Evolutionary conservation across 371 early-diverging fungal species (phyloP).

Genomic region (Enteropsectra breve): DNA sequence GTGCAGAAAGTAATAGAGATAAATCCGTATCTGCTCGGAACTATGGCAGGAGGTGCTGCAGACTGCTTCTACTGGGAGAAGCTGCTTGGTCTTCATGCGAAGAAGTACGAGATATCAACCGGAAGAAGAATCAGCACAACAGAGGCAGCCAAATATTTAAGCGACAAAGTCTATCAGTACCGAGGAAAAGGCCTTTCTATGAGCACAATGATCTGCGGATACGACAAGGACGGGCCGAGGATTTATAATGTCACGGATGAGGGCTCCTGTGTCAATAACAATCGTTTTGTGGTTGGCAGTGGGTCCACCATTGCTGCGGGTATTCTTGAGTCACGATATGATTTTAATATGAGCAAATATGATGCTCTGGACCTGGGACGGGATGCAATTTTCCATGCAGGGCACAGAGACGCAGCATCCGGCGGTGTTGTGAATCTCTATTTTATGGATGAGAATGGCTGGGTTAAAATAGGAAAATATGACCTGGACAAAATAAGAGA

Average conservation of each 20-base stretch:
- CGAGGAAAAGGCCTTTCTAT: constrained; percentile 96
- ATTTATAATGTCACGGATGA: constrained; percentile 95
- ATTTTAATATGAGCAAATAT: constrained; percentile 71
- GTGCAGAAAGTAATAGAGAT: constrained; percentile 99
- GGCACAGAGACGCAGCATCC: constrained; percentile 90
- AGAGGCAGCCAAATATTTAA: constrained; percentile 88
- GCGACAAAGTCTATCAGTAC: constrained; percentile 87
- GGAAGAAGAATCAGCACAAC: constrained; percentile 92
- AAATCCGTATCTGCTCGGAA: constrained; percentile 92
- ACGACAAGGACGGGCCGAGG: constrained; percentile 89
- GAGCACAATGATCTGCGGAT: constrained; percentile 99
- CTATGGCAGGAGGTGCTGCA: constrained; percentile 99
- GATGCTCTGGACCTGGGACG: constrained; percentile 89
- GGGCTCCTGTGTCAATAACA: constrained; percentile 77
- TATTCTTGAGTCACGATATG: constrained; percentile 81
- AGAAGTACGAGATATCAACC: constrained; percentile 83
- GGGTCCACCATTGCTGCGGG: constrained; percentile 90
- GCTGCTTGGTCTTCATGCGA: constrained; percentile 80
- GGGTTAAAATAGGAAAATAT: constrained; percentile 57
- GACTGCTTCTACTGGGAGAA: constrained; percentile 99
- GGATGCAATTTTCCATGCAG: constrained; percentile 91
- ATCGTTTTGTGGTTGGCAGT: constrained; percentile 88
- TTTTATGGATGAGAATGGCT: constrained; percentile 59
- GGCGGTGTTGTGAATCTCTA: constrained; percentile 79
- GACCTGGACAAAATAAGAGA: constrained; percentile 56